phyloP scores from a whole-genome alignment of 345 rosid genomes.

The Corymbia maculata region DNA sequence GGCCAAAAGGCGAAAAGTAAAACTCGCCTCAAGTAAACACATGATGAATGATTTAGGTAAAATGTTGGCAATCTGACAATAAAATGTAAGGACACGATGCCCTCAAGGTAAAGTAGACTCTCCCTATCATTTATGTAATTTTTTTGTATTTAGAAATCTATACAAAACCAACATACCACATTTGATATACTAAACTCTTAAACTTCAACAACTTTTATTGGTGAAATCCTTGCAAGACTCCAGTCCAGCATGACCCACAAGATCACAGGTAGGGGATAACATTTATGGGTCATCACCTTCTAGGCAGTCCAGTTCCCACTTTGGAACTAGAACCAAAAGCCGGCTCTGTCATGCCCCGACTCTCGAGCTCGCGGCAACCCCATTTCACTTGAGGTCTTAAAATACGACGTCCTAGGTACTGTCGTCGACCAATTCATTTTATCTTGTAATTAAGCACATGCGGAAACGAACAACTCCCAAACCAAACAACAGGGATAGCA shows the following conservation, averaged over 20 bases:
- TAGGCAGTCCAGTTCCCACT: fast-evolving
- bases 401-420: no score
- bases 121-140: neutral
- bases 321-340: neutral
- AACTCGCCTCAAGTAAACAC: no score
- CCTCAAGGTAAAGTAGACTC: neutral
- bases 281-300: neutral
- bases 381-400: no score
- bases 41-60: no score
- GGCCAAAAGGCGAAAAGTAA: neutral
- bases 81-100: neutral
- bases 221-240: neutral
- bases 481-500: no score
- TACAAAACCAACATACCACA: neutral
- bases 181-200: neutral
- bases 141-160: neutral
- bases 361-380: no score
- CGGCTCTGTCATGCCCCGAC: no score
- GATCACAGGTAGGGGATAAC: neutral
- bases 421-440: no score
- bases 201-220: neutral
- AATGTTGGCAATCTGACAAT: no score
- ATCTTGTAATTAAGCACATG: no score
- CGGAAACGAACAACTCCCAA: no score
- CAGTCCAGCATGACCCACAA: neutral